These are phyloP conservation scores for Lupinus albus DNA, from an alignment of 306 rosid genomes.

Conservation along the genomic window DNA sequence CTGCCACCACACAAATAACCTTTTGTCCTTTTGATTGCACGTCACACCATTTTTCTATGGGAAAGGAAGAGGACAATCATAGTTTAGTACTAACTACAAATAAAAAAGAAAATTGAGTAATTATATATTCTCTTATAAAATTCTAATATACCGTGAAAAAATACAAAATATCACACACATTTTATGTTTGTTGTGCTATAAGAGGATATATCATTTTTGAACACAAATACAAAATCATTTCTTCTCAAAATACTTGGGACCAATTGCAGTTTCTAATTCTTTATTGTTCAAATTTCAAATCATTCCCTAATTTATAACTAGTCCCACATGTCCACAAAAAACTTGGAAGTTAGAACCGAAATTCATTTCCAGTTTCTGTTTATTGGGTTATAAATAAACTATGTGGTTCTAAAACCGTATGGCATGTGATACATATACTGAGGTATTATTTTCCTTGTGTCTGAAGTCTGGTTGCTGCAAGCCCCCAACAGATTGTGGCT, in stretches of 20 bases:
- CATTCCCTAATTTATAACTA: not conserved
- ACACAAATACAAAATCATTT: slow-evolving; percentile 1
- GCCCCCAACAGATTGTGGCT: slow-evolving; percentile 85
- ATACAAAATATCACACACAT: no score
- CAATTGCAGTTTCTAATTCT: not conserved
- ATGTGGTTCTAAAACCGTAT: not conserved
- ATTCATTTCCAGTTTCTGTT: not conserved
- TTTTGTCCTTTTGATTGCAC: slow-evolving; percentile 17
- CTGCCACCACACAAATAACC: slow-evolving; percentile 9
- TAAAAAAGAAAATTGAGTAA: not conserved
- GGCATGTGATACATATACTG: not conserved
- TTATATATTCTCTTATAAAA: no score
- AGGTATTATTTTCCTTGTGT: not conserved
- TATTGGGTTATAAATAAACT: not conserved
- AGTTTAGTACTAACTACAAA: not conserved
- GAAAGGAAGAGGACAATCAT: not conserved
- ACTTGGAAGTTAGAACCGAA: no score
- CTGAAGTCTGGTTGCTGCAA: slow-evolving; percentile 98
- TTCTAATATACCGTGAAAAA: no score
- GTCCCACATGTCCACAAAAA: not conserved
- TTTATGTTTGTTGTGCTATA: no score
- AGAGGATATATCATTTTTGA: no score
- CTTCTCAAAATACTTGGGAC: not conserved
- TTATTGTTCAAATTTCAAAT: not conserved
- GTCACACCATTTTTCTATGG: slow-evolving; percentile 32